Evolutionary conservation across 495 filamentous ascomycete genomes (phyloP), one percentile per base, ranked within the genome.

Genomic region (Aspergillus cristatus): DNA sequence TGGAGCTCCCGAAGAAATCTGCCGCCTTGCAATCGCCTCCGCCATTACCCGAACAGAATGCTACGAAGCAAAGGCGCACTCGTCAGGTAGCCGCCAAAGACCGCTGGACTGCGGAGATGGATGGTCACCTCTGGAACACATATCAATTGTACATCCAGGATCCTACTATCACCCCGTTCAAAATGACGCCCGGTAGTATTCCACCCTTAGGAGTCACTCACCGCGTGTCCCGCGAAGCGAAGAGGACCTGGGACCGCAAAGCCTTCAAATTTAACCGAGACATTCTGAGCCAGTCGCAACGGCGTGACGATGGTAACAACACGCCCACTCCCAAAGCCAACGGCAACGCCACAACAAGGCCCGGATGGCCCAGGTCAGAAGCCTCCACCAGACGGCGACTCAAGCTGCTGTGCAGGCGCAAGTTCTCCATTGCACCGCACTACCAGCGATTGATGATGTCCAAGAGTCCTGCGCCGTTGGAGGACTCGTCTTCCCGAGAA

Each of bases 101-200:
- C 10, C 47, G 58, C 18, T 98, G 89, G 88, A 93, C 84, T 2
- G 74, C 79, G 32, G 82, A 86, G 14, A 93, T 94, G 86, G 88
- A 89, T 58, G 78, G 81, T 25, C 91, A 98, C 53, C 60, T 98
- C 18, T 97, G 93, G 93, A 78, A 83, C 24, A 88, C 84, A 2
- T 97, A 94, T 53, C 66, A 84, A 46, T 56, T 83, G 7, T 98
- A 95, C 52, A 66, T 96, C 8, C 82, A 88, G 46, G 87, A 97
- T 55, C 89, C 91, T 22, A 87, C 82, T 7, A 82, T 94, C 18
- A 98, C 91, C 1, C 91, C 91, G 0, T 90, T 97, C 63, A 88
- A 89, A 48, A 82, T 86, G 65, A 76, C 88, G 12, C 87, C 90
- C 14, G 89, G 86, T 36, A 75, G 76, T 38, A 76, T 89, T 26